A percentile compares a stretch with the other conserved stretches of the same genome.
Evolutionary conservation across 208 protist genomes (phyloP).

Genomic region (Balamuthia mandrillaris): DNA sequence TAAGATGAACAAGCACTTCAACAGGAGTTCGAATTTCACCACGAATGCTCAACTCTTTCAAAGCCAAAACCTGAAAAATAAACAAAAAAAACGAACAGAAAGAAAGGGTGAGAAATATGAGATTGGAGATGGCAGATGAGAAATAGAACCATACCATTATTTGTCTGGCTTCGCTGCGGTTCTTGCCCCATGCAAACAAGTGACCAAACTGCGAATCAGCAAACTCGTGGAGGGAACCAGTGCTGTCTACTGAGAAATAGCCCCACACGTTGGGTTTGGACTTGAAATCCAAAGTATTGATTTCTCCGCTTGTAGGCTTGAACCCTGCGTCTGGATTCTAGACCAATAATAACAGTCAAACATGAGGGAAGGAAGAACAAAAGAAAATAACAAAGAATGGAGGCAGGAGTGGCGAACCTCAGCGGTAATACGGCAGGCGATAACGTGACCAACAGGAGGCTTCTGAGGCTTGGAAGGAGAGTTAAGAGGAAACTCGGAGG

Average conservation of each 20-base stretch:
- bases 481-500: conserved; percentile 77
- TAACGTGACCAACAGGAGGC: conserved; percentile 82
- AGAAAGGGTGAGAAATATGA: conserved; percentile 85
- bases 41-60: conserved; percentile 10
- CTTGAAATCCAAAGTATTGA: conserved; percentile 91
- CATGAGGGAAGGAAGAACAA: neutral
- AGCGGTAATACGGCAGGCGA: conserved; percentile 94
- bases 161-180: conserved; percentile 86
- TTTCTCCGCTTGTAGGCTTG: conserved; percentile 87
- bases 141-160: conserved; percentile 84
- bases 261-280: conserved; percentile 94
- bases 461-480: neutral
- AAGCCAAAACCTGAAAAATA: too few relatives aligned
- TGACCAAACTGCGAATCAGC: conserved; percentile 97
- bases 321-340: conserved; percentile 71
- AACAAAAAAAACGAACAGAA: too few relatives aligned
- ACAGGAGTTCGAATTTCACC: conserved; percentile 56
- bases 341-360: neutral
- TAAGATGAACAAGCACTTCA: conserved; percentile 37
- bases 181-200: conserved; percentile 89
- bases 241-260: conserved; percentile 89
- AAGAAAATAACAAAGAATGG: neutral
- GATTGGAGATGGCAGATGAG: conserved; percentile 92
- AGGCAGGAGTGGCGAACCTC: conserved; percentile 68
- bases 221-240: conserved; percentile 62